A percentile compares a stretch with the other conserved stretches of the same genome.
These are phyloP conservation scores for Suillus paluster DNA, from an alignment of 768 basidiomycete species.

Conservation along the genomic window DNA sequence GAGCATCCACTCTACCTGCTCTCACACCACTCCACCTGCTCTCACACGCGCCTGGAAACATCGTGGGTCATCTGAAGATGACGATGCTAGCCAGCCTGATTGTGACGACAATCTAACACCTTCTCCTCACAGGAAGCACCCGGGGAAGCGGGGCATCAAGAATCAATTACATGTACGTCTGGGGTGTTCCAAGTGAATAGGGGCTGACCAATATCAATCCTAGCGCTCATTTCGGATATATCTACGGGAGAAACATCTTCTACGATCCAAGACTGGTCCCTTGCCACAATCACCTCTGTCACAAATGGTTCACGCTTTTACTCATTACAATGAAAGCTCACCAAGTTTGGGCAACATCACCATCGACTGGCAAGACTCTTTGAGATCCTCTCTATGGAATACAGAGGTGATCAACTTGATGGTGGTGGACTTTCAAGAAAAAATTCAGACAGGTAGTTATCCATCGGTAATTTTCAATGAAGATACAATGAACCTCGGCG, in stretches of 20 bases:
- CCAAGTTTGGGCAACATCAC: constrained; percentile 5
- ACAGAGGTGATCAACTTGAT: constrained; percentile 1
- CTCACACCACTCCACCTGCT: background rate
- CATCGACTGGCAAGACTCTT: background rate
- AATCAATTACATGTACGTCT: constrained; percentile 10
- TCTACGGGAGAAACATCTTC: background rate
- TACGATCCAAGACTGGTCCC: too few relatives aligned
- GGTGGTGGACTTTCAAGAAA: background rate
- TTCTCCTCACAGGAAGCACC: background rate
- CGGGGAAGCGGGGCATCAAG: background rate
- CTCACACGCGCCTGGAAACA: background rate
- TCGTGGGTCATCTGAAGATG: background rate
- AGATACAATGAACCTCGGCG: constrained; percentile 2
- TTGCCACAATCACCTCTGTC: background rate
- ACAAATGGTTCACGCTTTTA: constrained; percentile 2
- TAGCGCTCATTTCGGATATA: constrained; percentile 2
- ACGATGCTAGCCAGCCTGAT: background rate
- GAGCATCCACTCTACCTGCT: background rate
- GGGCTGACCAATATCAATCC: background rate
- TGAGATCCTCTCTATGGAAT: constrained; percentile 10
- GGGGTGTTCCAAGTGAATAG: background rate
- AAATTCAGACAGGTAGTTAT: background rate
- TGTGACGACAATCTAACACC: background rate
- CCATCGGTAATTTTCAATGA: background rate
- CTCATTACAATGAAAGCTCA: background rate